These are phyloP conservation scores for Candida insectalens DNA, from an alignment of 805 yeast species.

Conservation along the genomic window DNA sequence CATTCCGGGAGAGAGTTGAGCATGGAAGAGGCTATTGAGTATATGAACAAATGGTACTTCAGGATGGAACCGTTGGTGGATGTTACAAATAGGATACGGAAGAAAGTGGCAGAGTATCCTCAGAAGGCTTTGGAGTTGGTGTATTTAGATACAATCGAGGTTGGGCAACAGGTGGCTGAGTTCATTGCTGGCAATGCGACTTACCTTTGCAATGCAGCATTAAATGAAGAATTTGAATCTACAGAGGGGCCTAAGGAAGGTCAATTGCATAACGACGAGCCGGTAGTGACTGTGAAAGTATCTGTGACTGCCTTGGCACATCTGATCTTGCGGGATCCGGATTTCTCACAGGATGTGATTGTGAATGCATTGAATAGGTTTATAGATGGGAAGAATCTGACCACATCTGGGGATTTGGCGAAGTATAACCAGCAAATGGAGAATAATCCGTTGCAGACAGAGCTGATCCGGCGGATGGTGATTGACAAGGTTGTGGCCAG, in stretches of 20 bases:
- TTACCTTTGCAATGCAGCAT: conserved; percentile 5
- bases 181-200: conserved; percentile 3
- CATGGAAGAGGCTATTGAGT: conserved; percentile 28
- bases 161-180: conserved; percentile 2
- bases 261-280: too few relatives aligned
- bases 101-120: conserved; percentile 21
- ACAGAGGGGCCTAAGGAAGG: too few relatives aligned
- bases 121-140: conserved; percentile 18
- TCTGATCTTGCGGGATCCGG: conserved; percentile 2
- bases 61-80: conserved; percentile 1
- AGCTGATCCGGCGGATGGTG: conserved; percentile 14
- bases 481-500: conserved; percentile 13
- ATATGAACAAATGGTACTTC: conserved; percentile 28
- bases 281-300: background rate
- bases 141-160: conserved; percentile 4
- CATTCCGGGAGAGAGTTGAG: conserved; percentile 20
- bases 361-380: conserved; percentile 1
- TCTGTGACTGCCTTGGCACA: too few relatives aligned
- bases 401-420: background rate
- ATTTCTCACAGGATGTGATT: background rate
- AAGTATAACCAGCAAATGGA: conserved; percentile 10
- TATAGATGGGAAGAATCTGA: conserved; percentile 5
- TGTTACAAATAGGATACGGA: conserved; percentile 14
- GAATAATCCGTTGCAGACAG: conserved; percentile 19
- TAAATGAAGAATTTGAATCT: too few relatives aligned